Evolutionary conservation across 495 filamentous ascomycete species (phyloP).

Genomic region (Glutinoglossum americanum): DNA sequence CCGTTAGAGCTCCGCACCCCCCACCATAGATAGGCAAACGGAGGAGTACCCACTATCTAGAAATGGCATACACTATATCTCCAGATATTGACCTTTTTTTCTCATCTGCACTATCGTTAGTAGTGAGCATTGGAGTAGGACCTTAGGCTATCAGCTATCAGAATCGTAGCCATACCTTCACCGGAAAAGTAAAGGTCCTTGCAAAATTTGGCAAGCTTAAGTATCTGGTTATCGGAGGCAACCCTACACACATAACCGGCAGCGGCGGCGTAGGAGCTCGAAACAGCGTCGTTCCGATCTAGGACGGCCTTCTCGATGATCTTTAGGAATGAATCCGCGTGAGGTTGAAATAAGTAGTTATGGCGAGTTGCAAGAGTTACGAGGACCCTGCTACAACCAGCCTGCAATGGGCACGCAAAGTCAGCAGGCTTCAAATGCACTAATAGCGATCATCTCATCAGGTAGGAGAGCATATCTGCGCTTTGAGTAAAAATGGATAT

Average conservation of each 20-base stretch:
- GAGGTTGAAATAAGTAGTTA: constrained; percentile 46
- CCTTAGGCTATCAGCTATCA: neutral
- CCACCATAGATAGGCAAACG: neutral
- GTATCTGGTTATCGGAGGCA: constrained; percentile 44
- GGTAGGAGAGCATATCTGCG: neutral
- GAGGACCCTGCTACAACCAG: constrained; percentile 69
- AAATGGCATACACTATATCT: constrained; percentile 55
- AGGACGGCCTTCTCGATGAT: constrained; percentile 56
- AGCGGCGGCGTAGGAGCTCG: constrained; percentile 62
- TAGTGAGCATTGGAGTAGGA: constrained; percentile 19
- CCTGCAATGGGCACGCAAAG: constrained; percentile 10
- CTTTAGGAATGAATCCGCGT: constrained; percentile 58
- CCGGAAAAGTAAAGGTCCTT: constrained; percentile 49
- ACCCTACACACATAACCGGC: constrained; percentile 67
- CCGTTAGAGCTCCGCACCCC: too few species aligned
- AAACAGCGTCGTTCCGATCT: constrained; percentile 81
- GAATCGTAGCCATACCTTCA: neutral
- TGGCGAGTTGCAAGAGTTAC: constrained; percentile 70
- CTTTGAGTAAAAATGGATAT: neutral
- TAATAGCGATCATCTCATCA: neutral
- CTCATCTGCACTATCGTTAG: constrained; percentile 32
- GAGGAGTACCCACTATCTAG: constrained; percentile 30
- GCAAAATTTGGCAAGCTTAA: constrained; percentile 42
- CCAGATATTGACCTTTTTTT: constrained; percentile 48
- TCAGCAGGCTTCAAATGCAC: neutral